phyloP scores from a whole-genome alignment of 768 basidiomycete genomes.

The Boletus barrowsii region DNA sequence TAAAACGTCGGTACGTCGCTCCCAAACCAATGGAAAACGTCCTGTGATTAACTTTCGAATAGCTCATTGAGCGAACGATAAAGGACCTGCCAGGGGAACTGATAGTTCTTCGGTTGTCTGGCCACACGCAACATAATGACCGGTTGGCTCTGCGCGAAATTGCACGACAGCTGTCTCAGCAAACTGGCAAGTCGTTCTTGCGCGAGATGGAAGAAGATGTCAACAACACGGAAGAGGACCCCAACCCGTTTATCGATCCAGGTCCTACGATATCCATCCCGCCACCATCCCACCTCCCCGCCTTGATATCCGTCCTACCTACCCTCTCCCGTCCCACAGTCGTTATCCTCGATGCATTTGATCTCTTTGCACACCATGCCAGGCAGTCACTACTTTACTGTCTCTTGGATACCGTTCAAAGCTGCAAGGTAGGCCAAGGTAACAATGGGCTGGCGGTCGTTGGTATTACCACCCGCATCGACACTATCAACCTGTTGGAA shows the following conservation, averaged over 20 bases:
- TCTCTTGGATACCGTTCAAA: constrained; percentile 90
- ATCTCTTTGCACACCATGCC: constrained; percentile 88
- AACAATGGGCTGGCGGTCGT: constrained; percentile 78
- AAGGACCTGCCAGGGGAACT: constrained; percentile 45
- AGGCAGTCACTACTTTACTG: constrained; percentile 94
- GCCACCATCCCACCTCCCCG: constrained; percentile 67
- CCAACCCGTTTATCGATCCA: constrained; percentile 50
- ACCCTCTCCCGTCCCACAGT: constrained; percentile 78
- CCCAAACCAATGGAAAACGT: not conserved
- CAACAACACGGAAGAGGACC: constrained; percentile 38
- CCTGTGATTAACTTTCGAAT: constrained; percentile 2
- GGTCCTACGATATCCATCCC: constrained; percentile 42
- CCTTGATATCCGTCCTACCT: constrained; percentile 72
- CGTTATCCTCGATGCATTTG: constrained; percentile 87
- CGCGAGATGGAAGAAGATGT: constrained; percentile 31
- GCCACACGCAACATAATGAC: constrained; percentile 82
- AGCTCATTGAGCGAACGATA: constrained; percentile 66
- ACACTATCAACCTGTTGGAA: constrained; percentile 85
- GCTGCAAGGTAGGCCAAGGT: constrained; percentile 58
- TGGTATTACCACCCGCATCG: constrained; percentile 82
- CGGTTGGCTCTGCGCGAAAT: constrained; percentile 90
- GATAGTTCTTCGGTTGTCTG: constrained; percentile 79
- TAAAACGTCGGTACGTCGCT: constrained; percentile 62
- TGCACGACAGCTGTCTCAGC: constrained; percentile 74
- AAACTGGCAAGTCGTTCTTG: constrained; percentile 64